phyloP scores from a whole-genome alignment of 2,329 filamentous ascomycete species.

The Aurifilum marmelostoma region DNA sequence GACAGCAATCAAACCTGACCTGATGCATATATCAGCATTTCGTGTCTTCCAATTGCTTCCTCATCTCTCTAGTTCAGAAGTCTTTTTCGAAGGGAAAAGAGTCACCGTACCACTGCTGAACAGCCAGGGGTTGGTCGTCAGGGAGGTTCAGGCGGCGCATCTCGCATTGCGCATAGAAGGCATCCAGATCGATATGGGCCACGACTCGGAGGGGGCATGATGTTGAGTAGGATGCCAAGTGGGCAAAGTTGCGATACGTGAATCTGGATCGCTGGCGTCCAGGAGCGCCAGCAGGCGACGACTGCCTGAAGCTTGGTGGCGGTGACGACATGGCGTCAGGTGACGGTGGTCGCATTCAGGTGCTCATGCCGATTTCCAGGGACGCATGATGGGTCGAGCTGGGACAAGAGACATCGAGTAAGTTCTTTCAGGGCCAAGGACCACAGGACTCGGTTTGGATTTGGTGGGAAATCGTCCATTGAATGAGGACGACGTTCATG shows the following conservation, averaged over 20 bases:
- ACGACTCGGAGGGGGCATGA: slow-evolving; percentile 82
- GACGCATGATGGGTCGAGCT: not conserved
- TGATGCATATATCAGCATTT: slow-evolving; percentile 35
- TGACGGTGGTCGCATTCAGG: not conserved
- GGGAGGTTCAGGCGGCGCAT: slow-evolving; percentile 80
- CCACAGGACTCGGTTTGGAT: not conserved
- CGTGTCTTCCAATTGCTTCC: not conserved
- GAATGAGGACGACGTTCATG: not conserved
- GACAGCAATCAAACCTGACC: slow-evolving; percentile 91
- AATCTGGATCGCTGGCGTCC: slow-evolving; percentile 66
- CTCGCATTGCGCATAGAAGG: slow-evolving; percentile 97
- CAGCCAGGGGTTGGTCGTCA: slow-evolving; percentile 80
- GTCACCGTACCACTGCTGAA: slow-evolving; percentile 79
- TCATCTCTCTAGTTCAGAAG: not conserved
- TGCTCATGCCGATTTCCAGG: not conserved
- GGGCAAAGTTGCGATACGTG: slow-evolving; percentile 80
- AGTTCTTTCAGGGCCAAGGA: not conserved
- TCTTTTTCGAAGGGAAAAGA: not conserved
- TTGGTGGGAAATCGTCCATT: not conserved
- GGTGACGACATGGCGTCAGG: slow-evolving; percentile 37
- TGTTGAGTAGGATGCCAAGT: slow-evolving; percentile 71
- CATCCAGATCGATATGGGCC: slow-evolving; percentile 93
- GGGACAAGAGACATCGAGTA: not conserved
- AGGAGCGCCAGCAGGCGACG: slow-evolving; percentile 40
- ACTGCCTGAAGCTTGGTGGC: slow-evolving; percentile 38